Base-by-base conservation (phyloP, 2,329 filamentous ascomycete genomes). In the Blastomyces emzantsi region DNA sequence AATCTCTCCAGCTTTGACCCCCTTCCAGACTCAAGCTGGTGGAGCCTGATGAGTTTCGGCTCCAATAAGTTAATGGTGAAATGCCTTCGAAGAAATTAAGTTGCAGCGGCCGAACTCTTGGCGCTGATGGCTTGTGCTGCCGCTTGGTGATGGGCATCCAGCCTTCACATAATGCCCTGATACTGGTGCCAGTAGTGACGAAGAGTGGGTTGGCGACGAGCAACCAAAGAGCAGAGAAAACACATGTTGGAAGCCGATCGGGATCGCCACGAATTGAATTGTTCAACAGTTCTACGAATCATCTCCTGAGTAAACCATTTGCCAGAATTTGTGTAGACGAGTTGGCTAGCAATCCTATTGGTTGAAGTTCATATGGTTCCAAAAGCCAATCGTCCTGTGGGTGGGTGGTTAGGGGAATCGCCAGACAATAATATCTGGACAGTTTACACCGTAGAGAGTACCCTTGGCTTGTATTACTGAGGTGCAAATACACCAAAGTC, bases 1-100 rank as follows among this genome's bases (percentile, higher is more conserved):
- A n/a, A 57, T 57, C 19, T 22, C 25, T 25, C 19, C 13, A 57
- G 54, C 54, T 25, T 57, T 57, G 30, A 39, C 30, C 54, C 17
- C 30, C 25, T 57, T 13, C 54, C 54, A 57, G 19, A 39, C 22
- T 30, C 52, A n/a, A 5, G 3, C 22, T 47, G 41, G 57, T 59
- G 57, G 57, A 47, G 57, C 57, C 15, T 45, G 11, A 13, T 39
- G 54, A 39, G 30, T 39, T 56, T 54, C 17, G 36, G 22, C 25
- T 59, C 33, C 56, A 39, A 54, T 45, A 60, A n/a, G n/a, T n/a
- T n/a, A n/a, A n/a, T n/a, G n/a, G 19, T 15, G 47, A 51, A 43
- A 52, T 60, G 63, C 19, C 7, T 45, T 41, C 9, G 57, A 47
- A 33, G 33, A 57, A 33, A 57, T 22, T 47, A 30, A 59, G 39